phyloP scores from a whole-genome alignment of 164 flowering plant genomes.

The Malania oleifera region DNA sequence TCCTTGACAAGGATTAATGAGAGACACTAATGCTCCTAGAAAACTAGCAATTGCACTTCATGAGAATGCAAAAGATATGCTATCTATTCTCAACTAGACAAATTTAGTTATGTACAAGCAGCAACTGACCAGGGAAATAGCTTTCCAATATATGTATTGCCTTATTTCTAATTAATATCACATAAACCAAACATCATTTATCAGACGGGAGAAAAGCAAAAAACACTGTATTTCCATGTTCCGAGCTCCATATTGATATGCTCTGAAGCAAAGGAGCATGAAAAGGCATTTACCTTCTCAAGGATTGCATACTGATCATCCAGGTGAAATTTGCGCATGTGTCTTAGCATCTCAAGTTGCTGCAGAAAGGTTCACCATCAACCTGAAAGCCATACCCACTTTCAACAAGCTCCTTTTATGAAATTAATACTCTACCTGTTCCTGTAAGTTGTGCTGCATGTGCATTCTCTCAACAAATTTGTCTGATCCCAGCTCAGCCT shows the following conservation, averaged over 20 bases:
- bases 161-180: too few relatives aligned
- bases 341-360: slow-evolving; percentile 87
- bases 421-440: slow-evolving; percentile 39
- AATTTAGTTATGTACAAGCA: too few relatives aligned
- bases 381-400: not conserved
- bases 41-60: not conserved
- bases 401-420: not conserved
- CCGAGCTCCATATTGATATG: too few relatives aligned
- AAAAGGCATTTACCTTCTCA: slow-evolving; percentile 42
- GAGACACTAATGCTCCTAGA: not conserved
- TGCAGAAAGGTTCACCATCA: slow-evolving; percentile 25
- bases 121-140: too few relatives aligned
- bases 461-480: slow-evolving; percentile 63
- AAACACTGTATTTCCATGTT: too few relatives aligned
- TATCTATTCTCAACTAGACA: too few relatives aligned
- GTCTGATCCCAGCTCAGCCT: slow-evolving; percentile 82
- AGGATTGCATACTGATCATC: slow-evolving; percentile 82
- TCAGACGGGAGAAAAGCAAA: too few relatives aligned
- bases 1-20: too few relatives aligned
- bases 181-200: too few relatives aligned
- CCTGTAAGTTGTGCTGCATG: slow-evolving; percentile 53
- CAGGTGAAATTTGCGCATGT: slow-evolving; percentile 68
- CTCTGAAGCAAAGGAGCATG: not conserved
- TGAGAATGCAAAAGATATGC: not conserved
- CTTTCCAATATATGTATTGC: too few relatives aligned